These are phyloP conservation scores for Cystobasidium sp. DNA, from an alignment of 1,284 basidiomycete species.

Conservation along the genomic window DNA sequence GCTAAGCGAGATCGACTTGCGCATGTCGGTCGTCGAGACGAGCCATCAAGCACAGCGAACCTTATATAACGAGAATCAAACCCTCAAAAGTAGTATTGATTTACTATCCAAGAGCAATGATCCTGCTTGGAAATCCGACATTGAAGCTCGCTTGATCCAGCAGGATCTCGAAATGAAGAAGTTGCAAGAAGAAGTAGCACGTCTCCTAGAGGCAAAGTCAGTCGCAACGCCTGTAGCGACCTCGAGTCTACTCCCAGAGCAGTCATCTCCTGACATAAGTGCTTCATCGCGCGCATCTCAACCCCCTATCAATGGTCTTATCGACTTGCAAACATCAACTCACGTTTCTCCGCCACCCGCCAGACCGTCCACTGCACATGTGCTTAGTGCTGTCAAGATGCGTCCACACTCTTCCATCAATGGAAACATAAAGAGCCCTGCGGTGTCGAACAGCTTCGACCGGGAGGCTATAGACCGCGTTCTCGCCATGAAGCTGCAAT, in stretches of 20 bases:
- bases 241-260: neutral
- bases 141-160: conserved; percentile 5
- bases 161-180: conserved; percentile 1
- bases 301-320: no score
- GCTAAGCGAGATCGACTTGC: neutral
- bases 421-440: no score
- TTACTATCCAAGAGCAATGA: conserved; percentile 12
- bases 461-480: no score
- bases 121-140: conserved; percentile 5
- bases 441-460: no score
- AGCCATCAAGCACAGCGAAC: conserved; percentile 9
- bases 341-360: no score
- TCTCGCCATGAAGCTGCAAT: no score
- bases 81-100: conserved; percentile 5
- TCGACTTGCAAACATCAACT: no score
- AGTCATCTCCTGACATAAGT: neutral
- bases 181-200: neutral
- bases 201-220: neutral
- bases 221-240: neutral
- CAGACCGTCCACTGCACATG: no score
- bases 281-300: no score
- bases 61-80: neutral
- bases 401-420: no score
- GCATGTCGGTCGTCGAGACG: neutral
- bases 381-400: no score